Conservation (phyloP, 1,139 yeast genomes). For the Hyphopichia pseudoburtonii region DNA sequence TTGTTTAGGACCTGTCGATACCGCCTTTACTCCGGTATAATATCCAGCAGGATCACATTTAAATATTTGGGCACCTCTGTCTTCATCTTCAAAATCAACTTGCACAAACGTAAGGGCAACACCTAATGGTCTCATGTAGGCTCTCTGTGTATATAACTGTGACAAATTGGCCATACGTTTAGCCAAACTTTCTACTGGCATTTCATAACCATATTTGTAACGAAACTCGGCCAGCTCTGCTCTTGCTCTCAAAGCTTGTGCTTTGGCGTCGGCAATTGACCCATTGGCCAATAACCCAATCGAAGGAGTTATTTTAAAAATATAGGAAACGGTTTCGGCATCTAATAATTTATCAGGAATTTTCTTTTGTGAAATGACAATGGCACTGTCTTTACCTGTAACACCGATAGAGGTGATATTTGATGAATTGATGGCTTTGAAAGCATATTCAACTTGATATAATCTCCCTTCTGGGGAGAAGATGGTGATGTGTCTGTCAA, state of each 20-base stretch:
- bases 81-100: slow-evolving; percentile 69
- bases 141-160: slow-evolving; percentile 95
- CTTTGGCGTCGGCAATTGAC: slow-evolving; percentile 93
- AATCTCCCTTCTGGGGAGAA: slow-evolving; percentile 98
- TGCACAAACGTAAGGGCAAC: slow-evolving; percentile 88
- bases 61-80: slow-evolving; percentile 83
- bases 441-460: slow-evolving; percentile 96
- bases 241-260: slow-evolving; percentile 87
- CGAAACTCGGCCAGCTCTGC: slow-evolving; percentile 93
- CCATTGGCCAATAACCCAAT: slow-evolving; percentile 95
- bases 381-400: slow-evolving; percentile 87
- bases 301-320: slow-evolving; percentile 76
- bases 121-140: slow-evolving; percentile 98
- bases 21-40: slow-evolving; percentile 87
- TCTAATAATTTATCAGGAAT: slow-evolving; percentile 94
- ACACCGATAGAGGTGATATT: slow-evolving; percentile 88
- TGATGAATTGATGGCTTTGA: slow-evolving; percentile 92
- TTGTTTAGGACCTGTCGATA: slow-evolving; percentile 95
- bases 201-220: slow-evolving; percentile 92
- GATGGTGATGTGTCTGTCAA: slow-evolving; percentile 97
- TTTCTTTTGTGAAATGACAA: slow-evolving; percentile 89
- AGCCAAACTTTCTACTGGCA: slow-evolving; percentile 93
- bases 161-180: slow-evolving; percentile 94
- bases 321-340: slow-evolving; percentile 77
- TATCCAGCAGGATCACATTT: slow-evolving; percentile 99